Evolutionary conservation across 148 eudicot genomes (phyloP).

Genomic region (Dianthus caryophyllus): DNA sequence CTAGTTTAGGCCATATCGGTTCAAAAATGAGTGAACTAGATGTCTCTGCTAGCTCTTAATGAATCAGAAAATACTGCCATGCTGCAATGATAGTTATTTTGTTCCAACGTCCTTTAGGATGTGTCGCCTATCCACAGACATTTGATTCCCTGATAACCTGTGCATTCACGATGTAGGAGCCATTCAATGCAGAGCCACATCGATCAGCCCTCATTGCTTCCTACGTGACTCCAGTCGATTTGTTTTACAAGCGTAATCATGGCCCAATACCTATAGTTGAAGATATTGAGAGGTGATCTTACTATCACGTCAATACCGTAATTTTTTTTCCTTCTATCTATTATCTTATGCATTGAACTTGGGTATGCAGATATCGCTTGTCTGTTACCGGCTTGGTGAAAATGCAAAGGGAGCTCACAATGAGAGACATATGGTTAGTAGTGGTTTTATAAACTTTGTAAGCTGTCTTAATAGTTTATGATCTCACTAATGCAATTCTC

Average conservation of each 20-base stretch:
- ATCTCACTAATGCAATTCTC: no score
- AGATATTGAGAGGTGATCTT: constrained; percentile 60
- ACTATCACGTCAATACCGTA: neutral
- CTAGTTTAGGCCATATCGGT: neutral
- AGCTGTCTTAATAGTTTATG: no score
- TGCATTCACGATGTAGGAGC: constrained; percentile 47
- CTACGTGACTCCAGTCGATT: constrained; percentile 89
- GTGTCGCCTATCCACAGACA: neutral
- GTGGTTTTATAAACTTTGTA: neutral
- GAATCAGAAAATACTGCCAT: neutral
- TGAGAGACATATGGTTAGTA: constrained; percentile 77
- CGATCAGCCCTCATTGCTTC: constrained; percentile 69
- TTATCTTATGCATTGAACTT: constrained; percentile 17
- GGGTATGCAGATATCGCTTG: constrained; percentile 54
- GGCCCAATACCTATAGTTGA: constrained; percentile 91
- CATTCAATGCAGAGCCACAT: constrained; percentile 93
- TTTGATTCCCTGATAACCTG: neutral
- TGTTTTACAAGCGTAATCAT: constrained; percentile 92
- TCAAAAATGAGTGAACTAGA: no score
- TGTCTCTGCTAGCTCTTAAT: neutral
- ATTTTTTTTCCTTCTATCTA: neutral
- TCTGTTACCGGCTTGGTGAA: constrained; percentile 53
- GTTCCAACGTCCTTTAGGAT: neutral
- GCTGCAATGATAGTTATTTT: neutral
- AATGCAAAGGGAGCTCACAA: constrained; percentile 48